A percentile compares a stretch with the other conserved stretches of the same genome.
Conservation (phyloP, 2,329 filamentous ascomycete genomes). For the Pseudogymnoascus sp. region DNA sequence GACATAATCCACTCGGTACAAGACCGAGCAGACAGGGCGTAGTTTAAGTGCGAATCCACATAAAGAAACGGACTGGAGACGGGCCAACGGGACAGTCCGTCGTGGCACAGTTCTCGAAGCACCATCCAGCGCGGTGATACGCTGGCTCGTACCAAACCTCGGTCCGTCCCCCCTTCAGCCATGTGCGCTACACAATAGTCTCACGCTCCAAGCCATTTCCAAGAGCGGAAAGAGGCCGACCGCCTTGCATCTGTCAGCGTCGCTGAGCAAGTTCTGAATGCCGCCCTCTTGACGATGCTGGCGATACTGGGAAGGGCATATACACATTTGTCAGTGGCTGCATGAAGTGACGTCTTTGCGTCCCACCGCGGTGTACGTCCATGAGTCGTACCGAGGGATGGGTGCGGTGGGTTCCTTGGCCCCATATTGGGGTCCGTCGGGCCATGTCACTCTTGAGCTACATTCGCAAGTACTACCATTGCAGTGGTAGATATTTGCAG, state of each 20-base stretch:
- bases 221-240: not conserved
- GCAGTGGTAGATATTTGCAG: not conserved
- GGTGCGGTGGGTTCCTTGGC: not conserved
- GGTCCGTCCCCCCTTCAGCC: not conserved
- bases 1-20: not conserved
- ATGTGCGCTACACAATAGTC: not conserved
- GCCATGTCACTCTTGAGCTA: not conserved
- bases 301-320: not conserved
- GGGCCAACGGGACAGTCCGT: constrained; percentile 4
- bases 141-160: not conserved
- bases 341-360: not conserved
- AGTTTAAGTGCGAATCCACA: not conserved
- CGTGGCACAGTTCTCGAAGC: not conserved
- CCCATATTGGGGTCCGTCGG: not conserved
- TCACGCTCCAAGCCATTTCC: not conserved
- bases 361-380: not conserved
- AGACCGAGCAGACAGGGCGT: not conserved
- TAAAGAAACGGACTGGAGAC: not conserved
- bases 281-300: not conserved
- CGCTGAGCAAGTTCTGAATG: not conserved
- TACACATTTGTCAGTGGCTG: constrained; percentile 4
- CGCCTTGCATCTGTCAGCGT: not conserved
- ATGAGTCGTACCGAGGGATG: not conserved
- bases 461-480: not conserved
- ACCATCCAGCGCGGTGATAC: not conserved